phyloP scores from a whole-genome alignment of 441 rosid species.

The Populus hybrid region DNA sequence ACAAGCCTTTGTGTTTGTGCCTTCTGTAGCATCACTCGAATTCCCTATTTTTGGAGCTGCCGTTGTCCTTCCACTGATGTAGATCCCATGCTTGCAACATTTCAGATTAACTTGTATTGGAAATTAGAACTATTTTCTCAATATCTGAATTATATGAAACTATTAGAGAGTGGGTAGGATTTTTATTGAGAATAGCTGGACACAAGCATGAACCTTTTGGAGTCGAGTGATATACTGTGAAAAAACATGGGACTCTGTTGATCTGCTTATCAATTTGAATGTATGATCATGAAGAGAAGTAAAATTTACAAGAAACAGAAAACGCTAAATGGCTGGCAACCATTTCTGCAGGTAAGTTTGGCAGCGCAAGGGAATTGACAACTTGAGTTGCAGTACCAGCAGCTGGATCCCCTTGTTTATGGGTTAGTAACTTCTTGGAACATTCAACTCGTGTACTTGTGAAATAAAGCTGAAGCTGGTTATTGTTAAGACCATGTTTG shows the following conservation, averaged over 20 bases:
- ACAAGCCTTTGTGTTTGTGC: background rate
- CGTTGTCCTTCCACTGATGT: background rate
- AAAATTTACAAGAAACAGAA: background rate
- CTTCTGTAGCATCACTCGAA: background rate
- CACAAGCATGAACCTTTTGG: too few species aligned
- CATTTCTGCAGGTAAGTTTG: too few species aligned
- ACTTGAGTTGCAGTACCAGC: background rate
- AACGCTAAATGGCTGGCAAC: background rate
- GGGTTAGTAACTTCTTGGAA: constrained; percentile 2
- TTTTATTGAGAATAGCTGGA: too few species aligned
- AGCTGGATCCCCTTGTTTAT: background rate
- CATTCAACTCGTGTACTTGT: background rate
- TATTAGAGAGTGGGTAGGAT: too few species aligned
- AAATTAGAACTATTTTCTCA: background rate
- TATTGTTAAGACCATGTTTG: background rate
- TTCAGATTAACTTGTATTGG: background rate
- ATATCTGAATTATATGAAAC: background rate
- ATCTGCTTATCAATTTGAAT: background rate
- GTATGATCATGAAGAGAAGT: background rate
- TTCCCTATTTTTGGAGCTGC: background rate
- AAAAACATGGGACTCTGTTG: background rate
- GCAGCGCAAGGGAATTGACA: background rate
- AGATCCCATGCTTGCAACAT: background rate
- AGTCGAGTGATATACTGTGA: too few species aligned
- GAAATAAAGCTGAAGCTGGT: too few species aligned